Conservation (phyloP, 148 eudicot genomes). For the Rhododendron mucronatum region DNA sequence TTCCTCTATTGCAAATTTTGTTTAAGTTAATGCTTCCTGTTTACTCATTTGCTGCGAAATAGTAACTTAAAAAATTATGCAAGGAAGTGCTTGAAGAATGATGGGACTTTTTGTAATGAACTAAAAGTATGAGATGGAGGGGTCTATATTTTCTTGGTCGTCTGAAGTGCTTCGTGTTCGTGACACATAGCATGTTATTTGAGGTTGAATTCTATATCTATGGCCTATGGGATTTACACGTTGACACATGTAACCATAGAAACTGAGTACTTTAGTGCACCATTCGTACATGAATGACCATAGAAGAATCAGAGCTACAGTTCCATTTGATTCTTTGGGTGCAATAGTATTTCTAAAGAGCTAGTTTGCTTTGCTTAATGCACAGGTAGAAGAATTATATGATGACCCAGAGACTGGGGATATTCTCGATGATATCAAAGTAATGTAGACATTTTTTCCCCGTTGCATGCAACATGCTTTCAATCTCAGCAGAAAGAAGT, state of each 20-base stretch:
- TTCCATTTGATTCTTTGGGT: neutral
- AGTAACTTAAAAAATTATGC: neutral
- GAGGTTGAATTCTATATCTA: neutral
- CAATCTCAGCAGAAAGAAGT: neutral
- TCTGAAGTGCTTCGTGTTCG: neutral
- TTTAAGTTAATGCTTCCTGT: neutral
- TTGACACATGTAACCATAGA: neutral
- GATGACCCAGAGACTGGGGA: conserved; percentile 23
- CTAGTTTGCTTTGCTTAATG: neutral
- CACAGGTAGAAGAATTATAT: conserved; percentile 46
- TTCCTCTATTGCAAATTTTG: neutral
- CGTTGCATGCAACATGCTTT: neutral
- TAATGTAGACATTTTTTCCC: conserved; percentile 17
- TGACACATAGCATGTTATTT: neutral
- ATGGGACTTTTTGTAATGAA: neutral
- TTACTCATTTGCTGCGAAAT: neutral
- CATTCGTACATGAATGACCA: neutral
- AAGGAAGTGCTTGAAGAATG: neutral
- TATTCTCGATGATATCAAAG: conserved; percentile 38
- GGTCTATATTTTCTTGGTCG: neutral
- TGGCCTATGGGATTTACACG: neutral
- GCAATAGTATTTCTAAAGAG: neutral
- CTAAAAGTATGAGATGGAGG: neutral
- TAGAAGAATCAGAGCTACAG: neutral
- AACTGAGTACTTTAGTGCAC: neutral